Percentiles rank a stretch among this genome's conserved stretches.
Conservation (phyloP, 495 filamentous ascomycete species). For the Acidomyces sp. region DNA sequence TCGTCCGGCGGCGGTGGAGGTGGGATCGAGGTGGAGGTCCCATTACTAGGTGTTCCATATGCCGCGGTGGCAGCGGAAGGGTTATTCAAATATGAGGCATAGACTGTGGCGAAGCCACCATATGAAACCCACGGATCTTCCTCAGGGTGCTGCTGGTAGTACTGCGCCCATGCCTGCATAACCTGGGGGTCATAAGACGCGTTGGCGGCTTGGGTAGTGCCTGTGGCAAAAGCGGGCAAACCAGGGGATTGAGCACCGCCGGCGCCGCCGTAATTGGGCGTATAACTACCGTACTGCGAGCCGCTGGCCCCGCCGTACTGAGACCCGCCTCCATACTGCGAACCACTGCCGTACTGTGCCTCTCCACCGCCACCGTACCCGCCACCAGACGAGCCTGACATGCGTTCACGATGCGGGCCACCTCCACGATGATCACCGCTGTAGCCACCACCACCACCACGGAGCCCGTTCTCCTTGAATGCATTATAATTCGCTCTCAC, state of each 20-base stretch:
- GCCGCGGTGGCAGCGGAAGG: conserved; percentile 35
- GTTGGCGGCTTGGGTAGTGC: conserved; percentile 22
- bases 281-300: conserved; percentile 11
- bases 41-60: not conserved
- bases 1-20: conserved; percentile 50
- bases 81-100: conserved; percentile 51
- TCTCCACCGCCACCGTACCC: conserved; percentile 18
- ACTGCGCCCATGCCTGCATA: conserved; percentile 31
- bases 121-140: conserved; percentile 84
- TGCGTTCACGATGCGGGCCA: conserved; percentile 20
- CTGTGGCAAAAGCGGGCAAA: conserved; percentile 5
- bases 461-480: conserved; percentile 60
- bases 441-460: conserved; percentile 23
- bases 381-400: conserved; percentile 20
- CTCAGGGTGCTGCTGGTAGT: conserved; percentile 76
- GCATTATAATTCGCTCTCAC: conserved; percentile 76
- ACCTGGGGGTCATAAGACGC: conserved; percentile 20
- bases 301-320: not conserved
- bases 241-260: conserved; percentile 28
- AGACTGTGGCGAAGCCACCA: conserved; percentile 62
- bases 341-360: conserved; percentile 7
- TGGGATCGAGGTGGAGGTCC: conserved; percentile 33
- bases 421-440: conserved; percentile 14
- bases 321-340: conserved; percentile 5
- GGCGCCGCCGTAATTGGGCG: conserved; percentile 14